Evolutionary conservation across 768 basidiomycete genomes (phyloP).

Genomic region (Phanerodontia chrysosporium): DNA sequence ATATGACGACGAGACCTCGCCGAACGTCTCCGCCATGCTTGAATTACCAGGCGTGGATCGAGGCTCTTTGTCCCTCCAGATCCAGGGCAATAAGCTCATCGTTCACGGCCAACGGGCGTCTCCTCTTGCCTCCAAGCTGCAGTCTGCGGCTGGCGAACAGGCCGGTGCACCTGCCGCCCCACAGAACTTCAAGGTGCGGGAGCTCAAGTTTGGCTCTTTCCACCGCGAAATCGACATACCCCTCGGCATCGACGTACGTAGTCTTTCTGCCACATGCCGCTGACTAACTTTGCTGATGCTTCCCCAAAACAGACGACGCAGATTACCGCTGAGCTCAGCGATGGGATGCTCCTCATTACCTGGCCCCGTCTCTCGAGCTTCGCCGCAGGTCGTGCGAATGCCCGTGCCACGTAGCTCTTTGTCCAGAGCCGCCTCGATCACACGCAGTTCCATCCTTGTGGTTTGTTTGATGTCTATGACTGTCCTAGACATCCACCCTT

Average conservation of each 20-base stretch:
- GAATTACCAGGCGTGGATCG: slow-evolving; percentile 38
- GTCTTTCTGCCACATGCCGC: slow-evolving; percentile 1
- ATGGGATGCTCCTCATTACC: slow-evolving; percentile 35
- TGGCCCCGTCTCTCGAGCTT: slow-evolving; percentile 29
- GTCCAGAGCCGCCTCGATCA: neutral
- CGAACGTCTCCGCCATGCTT: slow-evolving; percentile 30
- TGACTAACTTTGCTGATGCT: slow-evolving; percentile 1
- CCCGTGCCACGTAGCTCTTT: neutral
- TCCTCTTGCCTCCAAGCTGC: slow-evolving; percentile 17
- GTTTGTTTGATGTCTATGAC: neutral
- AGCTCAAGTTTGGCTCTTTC: slow-evolving; percentile 38
- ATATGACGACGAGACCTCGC: slow-evolving; percentile 31
- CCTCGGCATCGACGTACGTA: slow-evolving; percentile 31
- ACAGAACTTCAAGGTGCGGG: slow-evolving; percentile 21
- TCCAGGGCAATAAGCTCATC: slow-evolving; percentile 28
- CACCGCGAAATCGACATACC: slow-evolving; percentile 34
- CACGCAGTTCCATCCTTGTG: neutral
- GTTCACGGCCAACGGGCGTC: slow-evolving; percentile 31
- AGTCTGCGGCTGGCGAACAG: slow-evolving; percentile 5
- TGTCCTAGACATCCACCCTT: neutral
- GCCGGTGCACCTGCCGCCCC: neutral
- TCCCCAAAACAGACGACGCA: slow-evolving; percentile 26
- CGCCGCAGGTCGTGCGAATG: neutral
- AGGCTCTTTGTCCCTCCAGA: slow-evolving; percentile 31
- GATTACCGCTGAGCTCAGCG: slow-evolving; percentile 35